Conservation (phyloP, 1,284 basidiomycete genomes). For the Neotropicomus parvogracilis region DNA sequence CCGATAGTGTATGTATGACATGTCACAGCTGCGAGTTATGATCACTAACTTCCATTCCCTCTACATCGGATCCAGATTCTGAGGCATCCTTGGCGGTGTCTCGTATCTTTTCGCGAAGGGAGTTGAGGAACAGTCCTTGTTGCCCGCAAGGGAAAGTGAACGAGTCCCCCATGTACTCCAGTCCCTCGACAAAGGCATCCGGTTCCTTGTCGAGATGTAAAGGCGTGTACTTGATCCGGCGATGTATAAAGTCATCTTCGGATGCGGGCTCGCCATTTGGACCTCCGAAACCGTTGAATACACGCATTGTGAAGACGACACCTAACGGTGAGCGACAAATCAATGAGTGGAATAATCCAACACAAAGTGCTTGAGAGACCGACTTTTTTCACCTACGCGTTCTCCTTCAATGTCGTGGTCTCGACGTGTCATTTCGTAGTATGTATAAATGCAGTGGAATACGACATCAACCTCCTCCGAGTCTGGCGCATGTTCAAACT, state of each 20-base stretch:
- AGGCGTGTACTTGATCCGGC: conserved; percentile 57
- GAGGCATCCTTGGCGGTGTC: conserved; percentile 34
- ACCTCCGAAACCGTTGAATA: conserved; percentile 38
- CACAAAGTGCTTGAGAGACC: conserved; percentile 12
- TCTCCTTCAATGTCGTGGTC: conserved; percentile 30
- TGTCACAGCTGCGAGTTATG: conserved; percentile 7
- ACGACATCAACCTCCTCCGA: conserved; percentile 41
- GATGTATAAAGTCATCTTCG: conserved; percentile 36
- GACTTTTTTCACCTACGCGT: conserved; percentile 39
- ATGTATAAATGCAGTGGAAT: conserved; percentile 52
- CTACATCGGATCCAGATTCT: conserved; percentile 31
- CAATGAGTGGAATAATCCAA: neutral
- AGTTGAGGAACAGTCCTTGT: conserved; percentile 59
- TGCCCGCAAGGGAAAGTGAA: conserved; percentile 69
- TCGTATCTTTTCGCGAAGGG: conserved; percentile 48
- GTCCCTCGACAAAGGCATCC: conserved; percentile 46
- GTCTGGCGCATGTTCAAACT: conserved; percentile 32
- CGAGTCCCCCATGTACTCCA: conserved; percentile 57
- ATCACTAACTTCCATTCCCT: conserved; percentile 30
- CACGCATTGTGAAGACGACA: conserved; percentile 56
- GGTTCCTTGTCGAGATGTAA: conserved; percentile 59
- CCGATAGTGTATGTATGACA: conserved; percentile 3
- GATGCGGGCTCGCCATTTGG: conserved; percentile 32
- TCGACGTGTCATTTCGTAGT: conserved; percentile 34
- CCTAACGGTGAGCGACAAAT: conserved; percentile 37